These are phyloP conservation scores for Ceratocystis destructans DNA, from an alignment of 2,329 filamentous ascomycete genomes.

Conservation along the genomic window DNA sequence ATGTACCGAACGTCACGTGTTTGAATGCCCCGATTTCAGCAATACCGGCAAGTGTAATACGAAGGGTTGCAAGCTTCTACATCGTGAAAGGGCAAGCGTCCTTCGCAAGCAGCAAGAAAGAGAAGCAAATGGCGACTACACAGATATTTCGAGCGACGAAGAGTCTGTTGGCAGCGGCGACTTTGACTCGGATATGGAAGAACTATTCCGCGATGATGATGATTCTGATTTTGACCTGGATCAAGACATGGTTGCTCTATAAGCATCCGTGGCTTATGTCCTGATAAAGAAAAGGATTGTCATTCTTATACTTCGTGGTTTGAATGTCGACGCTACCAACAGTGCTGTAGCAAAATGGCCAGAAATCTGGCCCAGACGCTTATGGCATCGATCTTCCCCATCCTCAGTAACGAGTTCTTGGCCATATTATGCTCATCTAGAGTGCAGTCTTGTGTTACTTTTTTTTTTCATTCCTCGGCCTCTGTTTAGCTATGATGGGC, in stretches of 20 bases:
- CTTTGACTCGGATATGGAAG: constrained; percentile 62
- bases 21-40: constrained; percentile 90
- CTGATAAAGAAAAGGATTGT: not conserved
- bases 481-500: not conserved
- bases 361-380: not conserved
- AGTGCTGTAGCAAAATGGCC: not conserved
- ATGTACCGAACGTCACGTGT: constrained; percentile 73
- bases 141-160: constrained; percentile 67
- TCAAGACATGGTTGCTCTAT: constrained; percentile 19
- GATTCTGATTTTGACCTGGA: constrained; percentile 21
- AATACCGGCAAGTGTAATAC: constrained; percentile 74
- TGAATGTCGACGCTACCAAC: not conserved
- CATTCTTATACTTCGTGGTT: not conserved
- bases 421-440: not conserved
- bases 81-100: constrained; percentile 75
- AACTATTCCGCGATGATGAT: constrained; percentile 45
- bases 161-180: constrained; percentile 60
- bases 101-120: constrained; percentile 51
- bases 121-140: constrained; percentile 33
- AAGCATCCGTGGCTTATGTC: constrained; percentile 8
- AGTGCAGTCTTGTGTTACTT: not conserved
- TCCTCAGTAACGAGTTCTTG: not conserved
- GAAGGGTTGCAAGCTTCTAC: constrained; percentile 69
- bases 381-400: not conserved
- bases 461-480: not conserved